Evolutionary conservation across 352 stramenopile genomes (phyloP).

Genomic region (Pythium oligandrum): DNA sequence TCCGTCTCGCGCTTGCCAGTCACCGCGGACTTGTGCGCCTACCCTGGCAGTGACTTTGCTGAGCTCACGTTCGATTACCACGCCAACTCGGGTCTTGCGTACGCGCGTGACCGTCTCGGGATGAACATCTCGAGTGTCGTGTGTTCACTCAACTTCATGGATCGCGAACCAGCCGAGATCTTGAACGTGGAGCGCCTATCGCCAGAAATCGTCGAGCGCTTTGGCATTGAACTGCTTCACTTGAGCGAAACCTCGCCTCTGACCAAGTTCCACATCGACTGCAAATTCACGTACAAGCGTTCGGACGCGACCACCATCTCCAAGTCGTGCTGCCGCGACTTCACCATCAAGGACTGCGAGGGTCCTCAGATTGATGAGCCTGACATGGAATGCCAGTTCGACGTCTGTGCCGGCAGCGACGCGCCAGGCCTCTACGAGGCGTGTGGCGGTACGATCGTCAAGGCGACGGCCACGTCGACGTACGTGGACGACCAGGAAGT

Average conservation of each 20-base stretch:
- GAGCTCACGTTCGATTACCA: slow-evolving; percentile 45
- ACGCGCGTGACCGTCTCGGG: slow-evolving; percentile 2
- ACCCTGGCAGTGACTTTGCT: slow-evolving; percentile 35
- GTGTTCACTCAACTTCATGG: slow-evolving; percentile 32
- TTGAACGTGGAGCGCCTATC: slow-evolving; percentile 26
- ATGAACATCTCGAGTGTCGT: slow-evolving; percentile 10
- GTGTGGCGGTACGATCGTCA: slow-evolving; percentile 42
- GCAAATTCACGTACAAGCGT: slow-evolving; percentile 48
- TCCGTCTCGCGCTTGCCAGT: neutral
- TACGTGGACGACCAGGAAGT: slow-evolving; percentile 22
- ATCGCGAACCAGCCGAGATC: slow-evolving; percentile 24
- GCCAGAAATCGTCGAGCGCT: slow-evolving; percentile 46
- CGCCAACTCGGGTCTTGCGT: slow-evolving; percentile 18
- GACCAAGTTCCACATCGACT: slow-evolving; percentile 43
- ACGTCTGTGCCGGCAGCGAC: slow-evolving; percentile 22
- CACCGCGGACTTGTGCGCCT: slow-evolving; percentile 22
- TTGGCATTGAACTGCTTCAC: slow-evolving; percentile 47
- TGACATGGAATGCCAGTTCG: slow-evolving; percentile 34
- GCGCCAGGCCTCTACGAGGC: slow-evolving; percentile 38
- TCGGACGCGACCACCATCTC: slow-evolving; percentile 14
- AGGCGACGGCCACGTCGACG: slow-evolving; percentile 14
- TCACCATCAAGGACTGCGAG: slow-evolving; percentile 60
- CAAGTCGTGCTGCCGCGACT: slow-evolving; percentile 36
- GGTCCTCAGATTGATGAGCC: slow-evolving; percentile 38
- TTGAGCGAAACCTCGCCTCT: slow-evolving; percentile 26